Evolutionary conservation across 306 rosid species (phyloP).

Genomic region (Prinsepia uniflora): DNA sequence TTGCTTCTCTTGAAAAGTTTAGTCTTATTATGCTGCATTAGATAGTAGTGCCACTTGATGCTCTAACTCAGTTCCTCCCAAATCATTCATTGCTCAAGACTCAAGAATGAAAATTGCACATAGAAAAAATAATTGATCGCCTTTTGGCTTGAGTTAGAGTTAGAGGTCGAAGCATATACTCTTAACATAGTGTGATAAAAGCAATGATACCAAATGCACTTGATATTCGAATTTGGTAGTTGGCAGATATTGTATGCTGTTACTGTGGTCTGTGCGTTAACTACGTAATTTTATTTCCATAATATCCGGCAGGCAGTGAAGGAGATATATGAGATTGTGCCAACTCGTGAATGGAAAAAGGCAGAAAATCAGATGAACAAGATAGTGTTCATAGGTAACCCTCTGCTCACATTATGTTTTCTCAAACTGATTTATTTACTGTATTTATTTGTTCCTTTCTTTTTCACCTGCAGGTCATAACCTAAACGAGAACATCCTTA

Average conservation of each 20-base stretch:
- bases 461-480: slow-evolving; percentile 41
- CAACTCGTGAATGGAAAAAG: slow-evolving; percentile 71
- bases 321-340: slow-evolving; percentile 82
- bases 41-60: neutral
- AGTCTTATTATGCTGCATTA: neutral
- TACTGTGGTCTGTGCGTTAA: neutral
- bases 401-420: neutral
- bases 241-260: neutral
- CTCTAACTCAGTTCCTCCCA: neutral
- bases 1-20: neutral
- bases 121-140: neutral
- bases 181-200: neutral
- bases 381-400: slow-evolving; percentile 84
- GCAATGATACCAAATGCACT: neutral
- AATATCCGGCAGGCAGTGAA: slow-evolving; percentile 64
- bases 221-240: neutral
- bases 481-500: slow-evolving; percentile 36
- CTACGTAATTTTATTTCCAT: neutral
- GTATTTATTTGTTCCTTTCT: neutral
- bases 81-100: neutral
- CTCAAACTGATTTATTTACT: neutral
- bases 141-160: neutral
- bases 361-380: slow-evolving; percentile 65
- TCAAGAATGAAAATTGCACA: neutral
- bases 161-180: neutral